Base-by-base conservation (phyloP, 331 rosid genomes). In the Stylosanthes scabra region DNA sequence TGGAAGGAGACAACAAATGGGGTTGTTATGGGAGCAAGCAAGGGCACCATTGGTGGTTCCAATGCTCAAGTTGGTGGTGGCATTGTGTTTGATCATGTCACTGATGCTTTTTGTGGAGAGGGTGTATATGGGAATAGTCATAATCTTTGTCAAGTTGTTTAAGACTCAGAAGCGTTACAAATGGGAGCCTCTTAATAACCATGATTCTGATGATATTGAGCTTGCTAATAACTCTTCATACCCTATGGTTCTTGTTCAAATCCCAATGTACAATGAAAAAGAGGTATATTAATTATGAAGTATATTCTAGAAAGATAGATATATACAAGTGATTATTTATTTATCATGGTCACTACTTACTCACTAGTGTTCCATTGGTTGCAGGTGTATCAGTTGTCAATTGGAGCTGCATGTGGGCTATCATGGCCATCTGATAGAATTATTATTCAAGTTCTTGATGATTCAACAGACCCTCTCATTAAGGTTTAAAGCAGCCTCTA, bases 391-490 rank as follows among this genome's bases (percentile, higher is more conserved):
- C 93, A 88, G 71, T 85, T 93, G 66, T 93, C 97, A 3, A 91
- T 93, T 69, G 97, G 96, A 77, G 96, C 98, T 67, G 96, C 96
- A 62, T 93, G 97, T 78, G 92, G 91, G 50, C 79, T 93, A 60
- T 91, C 91, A 63, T 93, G 98, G 98, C 98, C 97, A 5, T 83
- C 92, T 59, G 91, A 89, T 82, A 83, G 98, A 78, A 85, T 93
- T 14, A 80, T 93, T 49, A 84, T 93, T 83, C 98, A 93, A 91
- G 93, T 93, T 86, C 97, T 93, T 41, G 98, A 93, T 83, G 97
- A 91, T 63, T 93, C 98, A 45, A 91, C 98, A 9, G 98, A 93
- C 68, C 84, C 92, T 15, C 63, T 82, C 78, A 89, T 87, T 10
- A 93, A 93, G 98, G 98, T 93, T 60, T 1, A n/a, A 15, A 80